Evolutionary conservation across 1,139 yeast species (phyloP).

Genomic region (Arxiozyma telluris): DNA sequence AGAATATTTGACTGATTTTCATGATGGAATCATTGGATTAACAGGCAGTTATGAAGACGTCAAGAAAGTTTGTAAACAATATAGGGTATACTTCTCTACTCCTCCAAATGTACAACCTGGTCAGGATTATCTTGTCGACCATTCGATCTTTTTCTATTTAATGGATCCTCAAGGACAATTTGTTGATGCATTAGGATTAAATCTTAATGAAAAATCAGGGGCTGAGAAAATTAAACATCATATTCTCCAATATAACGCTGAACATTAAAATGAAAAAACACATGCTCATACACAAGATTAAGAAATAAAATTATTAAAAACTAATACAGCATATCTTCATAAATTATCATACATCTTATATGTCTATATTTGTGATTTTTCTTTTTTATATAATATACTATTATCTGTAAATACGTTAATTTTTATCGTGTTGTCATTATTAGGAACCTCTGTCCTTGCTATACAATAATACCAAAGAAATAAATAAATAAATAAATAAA

Average conservation of each 20-base stretch:
- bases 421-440: too few relatives aligned
- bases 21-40: slow-evolving; percentile 78
- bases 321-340: neutral
- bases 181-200: slow-evolving; percentile 90
- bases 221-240: slow-evolving; percentile 68
- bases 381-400: neutral
- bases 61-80: slow-evolving; percentile 76
- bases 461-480: too few relatives aligned
- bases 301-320: neutral
- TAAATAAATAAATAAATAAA: too few relatives aligned
- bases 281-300: neutral
- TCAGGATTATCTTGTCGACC: slow-evolving; percentile 94
- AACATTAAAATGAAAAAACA: neutral
- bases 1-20: slow-evolving; percentile 78
- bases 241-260: slow-evolving; percentile 49
- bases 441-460: too few relatives aligned
- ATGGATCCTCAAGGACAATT: slow-evolving; percentile 97
- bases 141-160: slow-evolving; percentile 88
- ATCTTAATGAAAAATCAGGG: slow-evolving; percentile 72
- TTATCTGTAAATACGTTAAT: too few relatives aligned
- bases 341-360: neutral
- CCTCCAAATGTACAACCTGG: slow-evolving; percentile 92
- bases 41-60: slow-evolving; percentile 87
- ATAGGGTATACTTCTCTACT: slow-evolving; percentile 90
- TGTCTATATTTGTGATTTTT: neutral